Base-by-base conservation (phyloP, 2,329 filamentous ascomycete genomes). In the Lachnellula subtilissima region DNA sequence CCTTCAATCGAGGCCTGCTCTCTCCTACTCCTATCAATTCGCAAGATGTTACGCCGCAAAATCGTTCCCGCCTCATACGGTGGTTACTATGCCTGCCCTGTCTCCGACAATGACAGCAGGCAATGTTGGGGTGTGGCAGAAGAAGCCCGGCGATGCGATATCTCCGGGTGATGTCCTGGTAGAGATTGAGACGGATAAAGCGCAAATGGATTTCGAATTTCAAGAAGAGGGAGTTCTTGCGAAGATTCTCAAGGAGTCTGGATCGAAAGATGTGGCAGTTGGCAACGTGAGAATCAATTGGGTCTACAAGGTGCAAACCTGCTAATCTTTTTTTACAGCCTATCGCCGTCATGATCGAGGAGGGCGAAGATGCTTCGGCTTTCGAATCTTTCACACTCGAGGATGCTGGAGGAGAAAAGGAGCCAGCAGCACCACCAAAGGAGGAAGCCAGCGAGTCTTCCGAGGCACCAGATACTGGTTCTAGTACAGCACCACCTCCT, bases 121-220 rank as follows among this genome's bases (percentile, higher is more conserved):
- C 73, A 96, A 96, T 79, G 96, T 99, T 75, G 95, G 94, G 69
- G 79, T 86, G 63, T 99, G 94, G 94, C 91, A 97, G 80, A 99
- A 97, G 84, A 95, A 97, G 80, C 81, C 86, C 65, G 94, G 94
- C 71, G 94, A 99, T 75, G 71, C 79, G 61, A 86, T 99, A 73
- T 79, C 84, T 56, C 92, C 95, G 52, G 94, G 94, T 73, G 94
- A 99, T 73, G 94, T 99, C 48, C 79, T 99, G 66, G 92, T 96
- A 66, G 92, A 96, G 81, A 96, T 97, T 70, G 94, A 99, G 83
- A 99, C 94, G 68, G 94, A 99, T 78, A 99, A 99, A 83, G 94
- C 94, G 63, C 94, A 97, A 80, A 99, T 99, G 94, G 94, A 99
- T 80, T 97, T 99, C 74, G 94, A 99, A 77, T 97, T 96, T 77